Evolutionary conservation across 1,284 basidiomycete species (phyloP).

Genomic region (Ceratobasidium sp.): DNA sequence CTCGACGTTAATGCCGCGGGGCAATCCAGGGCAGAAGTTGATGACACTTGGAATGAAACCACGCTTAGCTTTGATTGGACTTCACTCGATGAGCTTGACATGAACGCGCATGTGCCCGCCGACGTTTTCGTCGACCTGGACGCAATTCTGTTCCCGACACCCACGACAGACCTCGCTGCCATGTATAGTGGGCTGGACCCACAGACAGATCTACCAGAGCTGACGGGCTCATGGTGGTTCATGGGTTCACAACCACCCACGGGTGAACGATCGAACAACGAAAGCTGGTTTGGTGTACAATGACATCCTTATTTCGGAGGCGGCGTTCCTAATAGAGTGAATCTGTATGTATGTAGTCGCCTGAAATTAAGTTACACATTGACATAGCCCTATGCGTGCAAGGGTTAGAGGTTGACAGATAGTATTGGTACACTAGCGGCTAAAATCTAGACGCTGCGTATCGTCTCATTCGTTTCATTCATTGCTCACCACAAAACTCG

Average conservation of each 20-base stretch:
- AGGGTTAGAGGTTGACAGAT: conserved; percentile 6
- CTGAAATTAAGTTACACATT: too few relatives aligned
- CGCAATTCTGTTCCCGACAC: background rate
- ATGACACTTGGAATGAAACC: background rate
- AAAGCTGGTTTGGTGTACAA: background rate
- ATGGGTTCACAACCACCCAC: conserved; percentile 9
- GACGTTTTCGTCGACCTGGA: background rate
- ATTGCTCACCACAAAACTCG: background rate
- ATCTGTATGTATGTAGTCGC: too few relatives aligned
- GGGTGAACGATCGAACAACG: background rate
- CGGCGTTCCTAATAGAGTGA: too few relatives aligned
- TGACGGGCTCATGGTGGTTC: conserved; percentile 25
- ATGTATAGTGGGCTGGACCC: conserved; percentile 5
- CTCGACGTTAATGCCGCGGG: background rate
- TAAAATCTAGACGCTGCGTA: background rate
- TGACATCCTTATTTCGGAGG: background rate
- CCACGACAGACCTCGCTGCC: conserved; percentile 5
- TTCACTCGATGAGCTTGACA: background rate
- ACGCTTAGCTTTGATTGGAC: background rate
- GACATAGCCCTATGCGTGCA: conserved; percentile 3
- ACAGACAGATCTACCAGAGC: background rate
- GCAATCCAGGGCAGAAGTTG: background rate
- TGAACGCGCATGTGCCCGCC: background rate
- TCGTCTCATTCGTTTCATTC: conserved; percentile 18
- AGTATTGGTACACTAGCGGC: conserved; percentile 10